A percentile compares a stretch with the other conserved stretches of the same genome.
Conservation (phyloP, 306 rosid species). For the Prunus salicina region DNA sequence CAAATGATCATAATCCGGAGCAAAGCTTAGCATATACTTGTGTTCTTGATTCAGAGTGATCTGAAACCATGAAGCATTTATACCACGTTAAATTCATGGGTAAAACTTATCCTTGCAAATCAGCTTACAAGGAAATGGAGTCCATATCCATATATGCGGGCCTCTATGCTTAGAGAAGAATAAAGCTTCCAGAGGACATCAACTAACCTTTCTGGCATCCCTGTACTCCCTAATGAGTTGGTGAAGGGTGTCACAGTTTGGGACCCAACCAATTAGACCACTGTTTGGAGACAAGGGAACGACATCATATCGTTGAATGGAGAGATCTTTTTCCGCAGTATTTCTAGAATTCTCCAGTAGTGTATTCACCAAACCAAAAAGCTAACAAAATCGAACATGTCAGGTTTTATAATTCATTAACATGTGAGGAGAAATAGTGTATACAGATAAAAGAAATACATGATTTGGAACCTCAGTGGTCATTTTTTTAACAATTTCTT, state of each 20-base stretch:
- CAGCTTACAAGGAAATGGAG: background rate
- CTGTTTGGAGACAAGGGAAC: conserved; percentile 97
- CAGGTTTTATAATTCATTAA: background rate
- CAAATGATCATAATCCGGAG: conserved; percentile 93
- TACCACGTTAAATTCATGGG: background rate
- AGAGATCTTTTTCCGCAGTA: conserved; percentile 80
- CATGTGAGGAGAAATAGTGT: background rate
- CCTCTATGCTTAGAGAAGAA: background rate
- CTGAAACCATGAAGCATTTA: conserved; percentile 46
- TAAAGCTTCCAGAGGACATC: background rate
- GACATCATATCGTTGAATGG: conserved; percentile 80
- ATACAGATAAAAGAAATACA: background rate
- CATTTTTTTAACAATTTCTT: background rate
- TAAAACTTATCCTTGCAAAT: background rate
- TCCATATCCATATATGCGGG: background rate
- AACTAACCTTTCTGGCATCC: conserved; percentile 90
- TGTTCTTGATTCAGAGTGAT: conserved; percentile 91
- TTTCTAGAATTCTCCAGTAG: conserved; percentile 81
- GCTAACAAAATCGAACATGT: conserved; percentile 41
- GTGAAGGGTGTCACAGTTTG: conserved; percentile 90
- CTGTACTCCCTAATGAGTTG: conserved; percentile 86
- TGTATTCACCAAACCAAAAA: conserved; percentile 96
- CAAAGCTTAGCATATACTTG: conserved; percentile 92
- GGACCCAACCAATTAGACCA: conserved; percentile 98
- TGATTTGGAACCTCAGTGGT: background rate